phyloP scores from a whole-genome alignment of 805 yeast genomes.

The Hanseniaspora meyeri region DNA sequence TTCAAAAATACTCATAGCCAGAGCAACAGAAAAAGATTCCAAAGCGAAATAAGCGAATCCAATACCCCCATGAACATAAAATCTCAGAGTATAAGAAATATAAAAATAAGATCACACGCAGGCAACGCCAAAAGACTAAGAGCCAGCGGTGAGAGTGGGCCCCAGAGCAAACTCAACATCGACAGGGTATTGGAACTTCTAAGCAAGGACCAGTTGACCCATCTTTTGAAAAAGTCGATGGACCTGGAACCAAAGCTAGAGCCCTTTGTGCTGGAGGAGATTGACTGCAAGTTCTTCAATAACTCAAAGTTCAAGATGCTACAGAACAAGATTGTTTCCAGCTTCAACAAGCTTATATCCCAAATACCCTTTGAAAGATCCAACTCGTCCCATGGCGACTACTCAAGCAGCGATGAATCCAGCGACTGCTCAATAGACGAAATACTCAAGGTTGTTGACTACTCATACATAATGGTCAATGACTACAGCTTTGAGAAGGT shows the following conservation, averaged over 20 bases:
- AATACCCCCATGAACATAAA: background rate
- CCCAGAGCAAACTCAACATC: constrained; percentile 23
- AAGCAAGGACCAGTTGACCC: constrained; percentile 23
- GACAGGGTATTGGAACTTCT: constrained; percentile 26
- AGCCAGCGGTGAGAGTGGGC: background rate
- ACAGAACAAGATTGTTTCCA: background rate
- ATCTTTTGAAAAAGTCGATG: constrained; percentile 18
- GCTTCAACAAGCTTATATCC: background rate
- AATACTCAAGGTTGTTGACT: background rate
- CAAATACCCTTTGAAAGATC: constrained; percentile 11
- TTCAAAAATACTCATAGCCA: background rate
- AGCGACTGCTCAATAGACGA: background rate
- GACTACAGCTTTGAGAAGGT: constrained; percentile 29
- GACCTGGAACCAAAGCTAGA: constrained; percentile 6
- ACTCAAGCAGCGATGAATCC: background rate
- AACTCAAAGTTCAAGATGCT: constrained; percentile 5
- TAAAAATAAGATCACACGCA: background rate
- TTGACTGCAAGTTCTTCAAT: constrained; percentile 2
- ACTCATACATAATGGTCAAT: constrained; percentile 16
- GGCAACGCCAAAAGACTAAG: background rate
- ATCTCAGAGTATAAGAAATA: background rate
- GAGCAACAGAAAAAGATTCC: background rate
- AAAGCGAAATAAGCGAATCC: background rate
- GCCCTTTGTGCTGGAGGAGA: constrained; percentile 3
- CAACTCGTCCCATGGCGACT: background rate